Percentiles rank a stretch among this genome's conserved stretches.
Evolutionary conservation across 2,329 filamentous ascomycete species (phyloP).

Genomic region (Alternaria conjuncta): DNA sequence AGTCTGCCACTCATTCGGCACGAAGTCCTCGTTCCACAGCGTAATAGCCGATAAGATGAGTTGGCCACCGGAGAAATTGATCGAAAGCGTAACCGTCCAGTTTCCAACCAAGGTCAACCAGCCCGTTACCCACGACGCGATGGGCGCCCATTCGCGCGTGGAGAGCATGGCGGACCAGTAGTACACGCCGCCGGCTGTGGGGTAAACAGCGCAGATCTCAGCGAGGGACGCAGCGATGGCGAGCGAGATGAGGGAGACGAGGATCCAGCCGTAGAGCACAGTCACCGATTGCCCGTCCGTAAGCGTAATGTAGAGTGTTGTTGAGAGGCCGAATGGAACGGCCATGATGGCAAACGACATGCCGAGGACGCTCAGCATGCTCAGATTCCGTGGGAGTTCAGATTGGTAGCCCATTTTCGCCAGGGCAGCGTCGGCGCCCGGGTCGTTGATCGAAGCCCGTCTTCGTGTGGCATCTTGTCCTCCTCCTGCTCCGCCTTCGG

Average conservation of each 20-base stretch:
- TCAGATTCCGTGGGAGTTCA: conserved; percentile 70
- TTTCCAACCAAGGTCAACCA: conserved; percentile 77
- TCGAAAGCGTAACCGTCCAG: conserved; percentile 69
- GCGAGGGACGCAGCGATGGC: conserved; percentile 73
- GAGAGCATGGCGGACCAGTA: conserved; percentile 73
- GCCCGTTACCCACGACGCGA: conserved; percentile 73
- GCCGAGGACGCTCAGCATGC: conserved; percentile 73
- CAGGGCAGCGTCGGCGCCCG: conserved; percentile 64
- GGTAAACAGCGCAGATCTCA: conserved; percentile 78
- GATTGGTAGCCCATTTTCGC: conserved; percentile 72
- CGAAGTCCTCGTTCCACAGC: conserved; percentile 73
- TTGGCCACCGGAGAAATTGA: conserved; percentile 72
- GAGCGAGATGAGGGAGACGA: conserved; percentile 70
- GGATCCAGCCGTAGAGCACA: conserved; percentile 73
- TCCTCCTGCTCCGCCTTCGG: conserved; percentile 18
- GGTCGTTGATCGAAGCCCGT: conserved; percentile 36
- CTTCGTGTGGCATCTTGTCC: conserved; percentile 10
- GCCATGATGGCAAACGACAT: conserved; percentile 79
- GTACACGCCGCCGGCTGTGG: conserved; percentile 77
- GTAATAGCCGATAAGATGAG: conserved; percentile 71
- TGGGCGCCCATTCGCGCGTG: conserved; percentile 68
- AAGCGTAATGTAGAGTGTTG: conserved; percentile 72
- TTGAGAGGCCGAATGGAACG: conserved; percentile 70
- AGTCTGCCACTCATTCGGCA: conserved; percentile 72
- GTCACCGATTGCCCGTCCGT: conserved; percentile 73